Base-by-base conservation (phyloP, 192 early-diverging fungal genomes). In the Glomus cerebriforme region DNA sequence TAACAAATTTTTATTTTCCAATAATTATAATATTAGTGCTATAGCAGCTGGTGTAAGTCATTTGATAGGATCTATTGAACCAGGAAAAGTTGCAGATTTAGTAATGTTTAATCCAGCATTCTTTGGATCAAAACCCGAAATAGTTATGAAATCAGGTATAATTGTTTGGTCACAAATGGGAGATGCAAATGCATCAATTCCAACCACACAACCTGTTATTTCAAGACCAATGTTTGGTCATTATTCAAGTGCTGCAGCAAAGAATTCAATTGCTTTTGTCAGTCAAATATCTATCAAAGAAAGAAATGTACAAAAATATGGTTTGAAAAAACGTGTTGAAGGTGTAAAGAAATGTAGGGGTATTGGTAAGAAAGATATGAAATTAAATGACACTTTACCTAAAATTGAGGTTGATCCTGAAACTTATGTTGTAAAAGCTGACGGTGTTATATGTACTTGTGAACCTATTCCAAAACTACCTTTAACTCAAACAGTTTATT, bases 131-230 rank as follows among this genome's bases (percentile, higher is more conserved):
- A 96, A 97, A 32, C 96, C 97, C 0, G 83, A 90, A 7, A 82
- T 96, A 2, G 89, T 99, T 19, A 82, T 99, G 65, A 99, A 99
- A 84, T 93, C 94, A 32, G 97, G 97, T 22, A 83, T 96, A 75
- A 92, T 96, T 58, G 93, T 89, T 10, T 96, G 89, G 80, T 89
- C 92, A 22, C 88, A 92, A 81, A 96, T 98, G 88, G 97, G 97
- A 68, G 95, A 97, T 74, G 95, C 96, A 64, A 97, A 98, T 75
- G 97, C 92, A 0, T 96, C 95, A 6, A 99, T 99, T 80, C 96
- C 97, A 1, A 96, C 97, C 0, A 95, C 96, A 0, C 90, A 99
- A 83, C 97, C 97, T 5, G 88, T 96, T 78, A 87, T 93, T 72
- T 86, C 88, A 34, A 86, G 96, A 32, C 96, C 95, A 12, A 95